Percentiles rank a stretch among this genome's conserved stretches.
Conservation (phyloP, 2,329 filamentous ascomycete species). For the Aspergillus amoenus region DNA sequence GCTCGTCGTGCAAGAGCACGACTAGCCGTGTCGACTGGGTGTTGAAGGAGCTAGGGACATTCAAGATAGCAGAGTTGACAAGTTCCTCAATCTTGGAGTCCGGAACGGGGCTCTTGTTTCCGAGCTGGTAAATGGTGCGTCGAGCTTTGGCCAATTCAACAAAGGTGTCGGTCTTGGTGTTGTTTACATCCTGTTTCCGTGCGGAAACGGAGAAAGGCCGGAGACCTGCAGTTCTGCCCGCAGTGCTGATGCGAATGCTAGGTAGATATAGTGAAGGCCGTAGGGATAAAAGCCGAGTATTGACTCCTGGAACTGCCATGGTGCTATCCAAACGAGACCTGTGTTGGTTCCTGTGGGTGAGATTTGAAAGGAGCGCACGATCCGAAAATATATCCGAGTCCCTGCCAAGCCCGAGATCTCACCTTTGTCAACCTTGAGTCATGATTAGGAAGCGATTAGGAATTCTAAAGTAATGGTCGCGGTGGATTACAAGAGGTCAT, state of each 20-base stretch:
- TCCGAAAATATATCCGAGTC: not conserved
- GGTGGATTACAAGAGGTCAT: not conserved
- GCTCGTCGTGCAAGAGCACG: constrained; percentile 76
- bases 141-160: constrained; percentile 34
- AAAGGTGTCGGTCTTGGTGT: constrained; percentile 21
- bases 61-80: constrained; percentile 54
- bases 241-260: not conserved
- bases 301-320: constrained; percentile 5
- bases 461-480: not conserved
- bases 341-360: not conserved
- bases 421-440: not conserved
- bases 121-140: constrained; percentile 39
- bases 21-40: constrained; percentile 77
- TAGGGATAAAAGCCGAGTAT: not conserved
- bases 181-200: not conserved
- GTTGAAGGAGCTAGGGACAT: constrained; percentile 84
- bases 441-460: not conserved
- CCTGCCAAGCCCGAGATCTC: not conserved
- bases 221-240: constrained; percentile 26
- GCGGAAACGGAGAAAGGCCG: constrained; percentile 17
- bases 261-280: not conserved
- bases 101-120: constrained; percentile 33
- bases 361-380: not conserved
- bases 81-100: constrained; percentile 39
- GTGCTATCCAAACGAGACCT: not conserved